Base-by-base conservation (phyloP, 1,284 basidiomycete species). In the Puccinia hordei region DNA sequence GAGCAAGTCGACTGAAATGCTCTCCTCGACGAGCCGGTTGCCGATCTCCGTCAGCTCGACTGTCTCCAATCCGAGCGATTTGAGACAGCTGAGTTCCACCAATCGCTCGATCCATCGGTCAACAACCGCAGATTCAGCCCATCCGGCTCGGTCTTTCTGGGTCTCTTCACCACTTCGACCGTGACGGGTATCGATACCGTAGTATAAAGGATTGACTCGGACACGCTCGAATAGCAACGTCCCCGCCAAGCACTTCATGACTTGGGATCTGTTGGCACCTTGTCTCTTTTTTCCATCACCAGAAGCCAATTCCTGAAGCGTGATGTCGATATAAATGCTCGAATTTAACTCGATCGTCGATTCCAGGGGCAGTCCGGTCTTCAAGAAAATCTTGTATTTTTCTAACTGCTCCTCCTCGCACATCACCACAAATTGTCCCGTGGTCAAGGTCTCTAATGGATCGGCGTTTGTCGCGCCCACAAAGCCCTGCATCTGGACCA, bases 361-460 rank as follows among this genome's bases (percentile, higher is more conserved):
- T 80, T 84, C 83, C 0, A 86, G 73, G 17, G 83, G 83, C 30
- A 84, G 79, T 8, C 85, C 85, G 13, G 81, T 59, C 6, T 82
- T 81, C 33, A 85, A 74, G 59, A 83, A 82, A 59, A 82, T 83
- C 51, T 83, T 81, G 27, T 85, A 74, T 49, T 82, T 81, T 5
- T 73, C 69, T 2, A 82, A 83, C 61, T 84, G 84, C 63, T 83
- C 82, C 24, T 77, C 82, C 80, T 85, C 85, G 80, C 84, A 85
- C 35, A 86, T 80, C 27, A 86, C 81, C 17, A 85, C 68, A 72
- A 83, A 85, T 53, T 83, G 82, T 57, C 82, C 73, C 30, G 81
- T 82, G 4, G 81, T 82, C 27, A 79, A 49, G 0, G 68, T 75
- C 1, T 72, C 65, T 19, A 80, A 81, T 13, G 79, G 81, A 46